Percentiles rank a stretch among this genome's conserved stretches.
phyloP scores from a whole-genome alignment of 2,329 filamentous ascomycete species.

The Chrysoporthe deuterocubensis region DNA sequence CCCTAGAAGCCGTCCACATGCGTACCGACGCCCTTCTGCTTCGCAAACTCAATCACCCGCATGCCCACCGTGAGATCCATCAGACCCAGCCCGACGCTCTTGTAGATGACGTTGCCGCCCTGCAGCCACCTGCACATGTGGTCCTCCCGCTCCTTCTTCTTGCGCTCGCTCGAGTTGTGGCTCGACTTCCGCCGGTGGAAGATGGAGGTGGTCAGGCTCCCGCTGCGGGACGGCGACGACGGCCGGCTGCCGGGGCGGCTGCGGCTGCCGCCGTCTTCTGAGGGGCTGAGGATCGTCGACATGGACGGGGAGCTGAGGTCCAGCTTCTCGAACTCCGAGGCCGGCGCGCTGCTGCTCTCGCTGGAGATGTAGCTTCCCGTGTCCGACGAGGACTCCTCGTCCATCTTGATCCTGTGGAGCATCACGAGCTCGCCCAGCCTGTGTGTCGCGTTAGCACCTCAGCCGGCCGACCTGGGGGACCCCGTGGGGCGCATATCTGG shows the following conservation, averaged over 20 bases:
- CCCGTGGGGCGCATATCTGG: neutral
- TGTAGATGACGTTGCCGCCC: constrained; percentile 69
- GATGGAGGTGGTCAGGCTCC: constrained; percentile 35
- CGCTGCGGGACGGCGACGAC: constrained; percentile 28
- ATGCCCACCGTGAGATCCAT: constrained; percentile 69
- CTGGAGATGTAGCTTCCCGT: constrained; percentile 24
- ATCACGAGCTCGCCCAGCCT: constrained; percentile 78
- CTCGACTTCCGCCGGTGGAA: constrained; percentile 40
- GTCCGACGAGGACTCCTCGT: constrained; percentile 41
- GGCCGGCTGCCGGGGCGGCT: constrained; percentile 17
- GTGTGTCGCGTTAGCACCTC: neutral
- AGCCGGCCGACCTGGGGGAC: neutral
- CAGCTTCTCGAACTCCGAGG: constrained; percentile 42
- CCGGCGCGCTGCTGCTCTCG: constrained; percentile 36
- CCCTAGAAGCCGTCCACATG: constrained; percentile 55
- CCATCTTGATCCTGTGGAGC: constrained; percentile 53
- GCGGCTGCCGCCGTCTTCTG: constrained; percentile 21
- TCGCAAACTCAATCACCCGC: constrained; percentile 60
- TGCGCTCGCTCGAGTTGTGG: constrained; percentile 31
- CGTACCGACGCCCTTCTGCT: constrained; percentile 58
- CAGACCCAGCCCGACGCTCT: constrained; percentile 67
- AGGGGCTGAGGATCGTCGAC: constrained; percentile 44
- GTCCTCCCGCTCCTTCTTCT: constrained; percentile 52
- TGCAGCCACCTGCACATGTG: constrained; percentile 60
- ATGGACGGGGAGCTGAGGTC: constrained; percentile 41